Evolutionary conservation across 495 filamentous ascomycete species (phyloP), one percentile per base, ranked within the genome.

Genomic region (Xylaria cubensis): DNA sequence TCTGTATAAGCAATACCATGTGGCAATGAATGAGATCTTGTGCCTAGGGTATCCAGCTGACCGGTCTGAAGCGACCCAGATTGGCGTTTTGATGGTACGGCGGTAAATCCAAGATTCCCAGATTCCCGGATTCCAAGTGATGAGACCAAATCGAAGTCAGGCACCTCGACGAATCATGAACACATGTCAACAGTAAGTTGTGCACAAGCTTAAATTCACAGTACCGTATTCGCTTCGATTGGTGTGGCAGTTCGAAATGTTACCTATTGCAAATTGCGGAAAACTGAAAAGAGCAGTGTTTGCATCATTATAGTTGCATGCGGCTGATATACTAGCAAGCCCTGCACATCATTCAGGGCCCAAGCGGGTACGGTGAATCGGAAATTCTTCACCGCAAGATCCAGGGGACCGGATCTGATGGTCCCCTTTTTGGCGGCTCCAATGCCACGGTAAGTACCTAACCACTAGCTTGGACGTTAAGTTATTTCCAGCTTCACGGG

Each of bases 371-470:
- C 64, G 50, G 42, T 50, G 21, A 56, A 42, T 34, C 48, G 46
- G 65, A 44, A 51, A 19, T 21, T n/a, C n/a, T 21, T 56, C n/a
- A 67, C 34, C 50, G 50, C 19, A 50, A 34, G 26, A 39, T 24
- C 48, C 48, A 21, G 64, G 64, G 24, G 34, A 19, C 19, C 17
- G 51, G 56, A 17, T 26, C 41, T 42, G 36, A 69, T 58, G 32
- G 21, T 32, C 58, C 67, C 44, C 41, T 12, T n/a, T 65, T 32
- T 71, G 59, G 44, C 26, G 59, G 59, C 58, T 17, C 59, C 46
- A 59, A 61, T 17, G 19, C 65, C 50, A 55, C 29, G 65, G 65
- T 67, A 67, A 41, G 32, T 13, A n/a, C n/a, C n/a, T n/a, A 13
- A 2, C 8, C 8, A 42, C 39, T 42, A 24, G n/a, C n/a, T n/a